Conservation (phyloP, 106 monocot species). For the Xerophyta viscosa region DNA sequence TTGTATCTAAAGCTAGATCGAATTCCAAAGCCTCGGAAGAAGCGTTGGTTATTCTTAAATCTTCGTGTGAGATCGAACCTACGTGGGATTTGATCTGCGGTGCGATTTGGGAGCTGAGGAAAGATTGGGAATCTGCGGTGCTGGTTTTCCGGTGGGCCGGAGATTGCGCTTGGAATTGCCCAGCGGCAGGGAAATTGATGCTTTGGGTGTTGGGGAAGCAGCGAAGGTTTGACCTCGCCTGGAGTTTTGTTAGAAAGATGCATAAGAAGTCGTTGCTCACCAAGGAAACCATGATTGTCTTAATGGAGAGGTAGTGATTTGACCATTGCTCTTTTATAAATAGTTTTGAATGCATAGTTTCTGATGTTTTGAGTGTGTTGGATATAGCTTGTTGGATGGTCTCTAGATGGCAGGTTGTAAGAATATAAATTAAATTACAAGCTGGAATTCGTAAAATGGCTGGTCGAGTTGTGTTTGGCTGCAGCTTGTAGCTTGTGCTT, state of each 20-base stretch:
- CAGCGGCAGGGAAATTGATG: constrained; percentile 48
- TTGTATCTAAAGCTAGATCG: constrained; percentile 29
- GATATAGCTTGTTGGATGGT: too few species aligned
- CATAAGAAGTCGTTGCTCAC: constrained; percentile 28
- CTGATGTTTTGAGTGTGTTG: too few species aligned
- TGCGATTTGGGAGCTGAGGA: constrained; percentile 63
- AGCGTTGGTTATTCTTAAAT: constrained; percentile 23
- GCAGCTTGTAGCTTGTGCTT: too few species aligned
- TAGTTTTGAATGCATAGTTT: too few species aligned
- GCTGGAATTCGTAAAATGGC: too few species aligned
- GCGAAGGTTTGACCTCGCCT: constrained; percentile 48
- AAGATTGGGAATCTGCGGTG: constrained; percentile 58
- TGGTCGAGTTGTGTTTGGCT: too few species aligned
- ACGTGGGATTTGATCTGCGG: constrained; percentile 27
- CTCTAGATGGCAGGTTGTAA: too few species aligned
- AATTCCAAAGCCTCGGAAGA: constrained; percentile 21
- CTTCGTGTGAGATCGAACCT: constrained; percentile 13
- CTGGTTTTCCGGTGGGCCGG: constrained; percentile 52
- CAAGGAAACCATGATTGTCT: constrained; percentile 31
- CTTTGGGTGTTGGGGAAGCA: constrained; percentile 60
- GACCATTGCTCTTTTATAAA: not conserved
- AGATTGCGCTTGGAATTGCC: constrained; percentile 21
- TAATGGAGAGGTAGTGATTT: constrained; percentile 59
- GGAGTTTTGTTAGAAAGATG: constrained; percentile 55
- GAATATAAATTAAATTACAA: too few species aligned